Percentiles rank a stretch among this genome's conserved stretches.
Evolutionary conservation across 208 protist species (phyloP).

Genomic region (Trypanosomatidae sp.): DNA sequence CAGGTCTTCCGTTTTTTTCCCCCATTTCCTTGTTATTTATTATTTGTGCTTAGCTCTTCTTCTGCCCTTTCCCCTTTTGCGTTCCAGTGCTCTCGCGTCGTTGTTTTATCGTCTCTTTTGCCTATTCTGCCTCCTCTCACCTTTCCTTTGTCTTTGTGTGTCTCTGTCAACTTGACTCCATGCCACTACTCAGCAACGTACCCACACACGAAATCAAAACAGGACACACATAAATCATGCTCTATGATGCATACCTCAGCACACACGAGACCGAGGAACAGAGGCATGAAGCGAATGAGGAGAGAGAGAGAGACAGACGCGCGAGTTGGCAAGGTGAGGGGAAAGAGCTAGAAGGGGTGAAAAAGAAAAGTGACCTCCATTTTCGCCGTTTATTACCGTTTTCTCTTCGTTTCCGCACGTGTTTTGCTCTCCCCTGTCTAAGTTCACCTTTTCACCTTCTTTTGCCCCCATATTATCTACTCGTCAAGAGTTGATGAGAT

Average conservation of each 20-base stretch:
- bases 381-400: neutral
- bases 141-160: neutral
- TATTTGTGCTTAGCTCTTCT: neutral
- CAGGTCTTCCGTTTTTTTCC: neutral
- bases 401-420: slow-evolving; percentile 1
- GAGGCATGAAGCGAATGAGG: neutral
- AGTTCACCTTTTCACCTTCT: neutral
- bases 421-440: neutral
- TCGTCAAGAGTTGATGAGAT: neutral
- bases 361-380: neutral
- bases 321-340: neutral
- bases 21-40: neutral
- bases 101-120: neutral
- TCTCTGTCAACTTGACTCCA: neutral
- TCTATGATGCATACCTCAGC: neutral
- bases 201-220: neutral
- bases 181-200: neutral
- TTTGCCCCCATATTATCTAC: neutral
- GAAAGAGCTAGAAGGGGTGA: neutral
- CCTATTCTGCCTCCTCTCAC: neutral
- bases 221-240: neutral
- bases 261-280: neutral
- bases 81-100: neutral
- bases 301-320: neutral
- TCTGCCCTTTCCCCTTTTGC: neutral